Conservation (phyloP, 2,329 filamentous ascomycete species). For the Penicillium sp. region DNA sequence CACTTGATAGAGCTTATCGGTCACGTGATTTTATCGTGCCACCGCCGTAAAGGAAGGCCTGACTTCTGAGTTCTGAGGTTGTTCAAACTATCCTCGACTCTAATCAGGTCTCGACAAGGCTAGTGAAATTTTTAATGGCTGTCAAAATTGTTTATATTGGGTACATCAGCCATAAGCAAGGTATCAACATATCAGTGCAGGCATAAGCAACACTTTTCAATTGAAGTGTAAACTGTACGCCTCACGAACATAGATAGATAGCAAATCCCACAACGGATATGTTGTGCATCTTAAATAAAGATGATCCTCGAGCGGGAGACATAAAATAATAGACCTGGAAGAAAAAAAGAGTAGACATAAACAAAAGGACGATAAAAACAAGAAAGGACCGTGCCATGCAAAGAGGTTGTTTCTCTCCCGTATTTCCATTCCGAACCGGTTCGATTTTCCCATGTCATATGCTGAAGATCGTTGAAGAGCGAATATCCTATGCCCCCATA, state of each 20-base stretch:
- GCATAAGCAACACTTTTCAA: constrained; percentile 16
- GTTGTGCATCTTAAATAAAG: constrained; percentile 9
- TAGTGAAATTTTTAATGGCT: background rate
- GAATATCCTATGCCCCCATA: constrained; percentile 9
- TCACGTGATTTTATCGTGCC: constrained; percentile 5
- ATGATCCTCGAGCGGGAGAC: constrained; percentile 14
- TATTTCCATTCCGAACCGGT: constrained; percentile 18
- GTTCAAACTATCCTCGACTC: background rate
- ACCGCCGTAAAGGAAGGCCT: no score
- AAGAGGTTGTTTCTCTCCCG: constrained; percentile 16
- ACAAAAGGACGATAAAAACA: constrained; percentile 12
- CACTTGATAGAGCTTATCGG: constrained; percentile 1
- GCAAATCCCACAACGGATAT: constrained; percentile 13
- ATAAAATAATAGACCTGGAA: constrained; percentile 19
- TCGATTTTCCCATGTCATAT: constrained; percentile 19
- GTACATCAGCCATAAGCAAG: constrained; percentile 16
- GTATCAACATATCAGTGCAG: constrained; percentile 11
- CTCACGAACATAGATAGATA: constrained; percentile 10
- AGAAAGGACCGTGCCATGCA: constrained; percentile 23
- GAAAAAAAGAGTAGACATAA: constrained; percentile 8
- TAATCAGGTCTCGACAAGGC: background rate
- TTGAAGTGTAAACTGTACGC: constrained; percentile 22
- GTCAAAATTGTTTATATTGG: constrained; percentile 7
- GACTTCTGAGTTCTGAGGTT: background rate
- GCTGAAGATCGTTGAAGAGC: constrained; percentile 21